Evolutionary conservation across 768 basidiomycete species (phyloP).

Genomic region (Fistulinella prunicolor): DNA sequence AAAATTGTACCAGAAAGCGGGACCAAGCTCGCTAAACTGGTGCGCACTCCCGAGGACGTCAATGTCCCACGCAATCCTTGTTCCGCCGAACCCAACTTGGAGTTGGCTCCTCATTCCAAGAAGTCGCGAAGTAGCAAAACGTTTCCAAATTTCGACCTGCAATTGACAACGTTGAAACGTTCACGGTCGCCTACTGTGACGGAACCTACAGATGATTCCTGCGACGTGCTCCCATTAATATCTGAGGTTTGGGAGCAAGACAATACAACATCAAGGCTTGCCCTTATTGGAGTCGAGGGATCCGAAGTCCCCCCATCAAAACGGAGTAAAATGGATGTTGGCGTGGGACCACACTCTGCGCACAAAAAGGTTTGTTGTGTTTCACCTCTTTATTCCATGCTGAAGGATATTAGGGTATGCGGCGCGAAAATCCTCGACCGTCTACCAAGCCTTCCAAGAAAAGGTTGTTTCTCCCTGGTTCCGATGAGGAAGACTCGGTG

Average conservation of each 20-base stretch:
- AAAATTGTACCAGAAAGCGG: conserved; percentile 13
- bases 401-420: conserved; percentile 10
- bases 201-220: conserved; percentile 28
- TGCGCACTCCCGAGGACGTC: conserved; percentile 35
- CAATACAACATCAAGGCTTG: conserved; percentile 30
- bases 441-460: neutral
- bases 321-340: conserved; percentile 8
- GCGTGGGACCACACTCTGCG: neutral
- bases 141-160: conserved; percentile 47
- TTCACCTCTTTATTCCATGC: neutral
- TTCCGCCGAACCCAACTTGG: conserved; percentile 41
- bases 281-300: conserved; percentile 36
- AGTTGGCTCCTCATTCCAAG: conserved; percentile 31
- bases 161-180: conserved; percentile 38
- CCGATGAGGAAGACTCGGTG: conserved; percentile 11
- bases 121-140: conserved; percentile 16
- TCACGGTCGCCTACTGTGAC: conserved; percentile 16
- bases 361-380: conserved; percentile 21
- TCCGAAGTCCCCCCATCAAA: conserved; percentile 16
- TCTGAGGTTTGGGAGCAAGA: conserved; percentile 34
- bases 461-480: conserved; percentile 20
- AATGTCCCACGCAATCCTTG: conserved; percentile 39
- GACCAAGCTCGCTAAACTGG: conserved; percentile 23
- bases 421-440: neutral
- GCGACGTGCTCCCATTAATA: conserved; percentile 34